Evolutionary conservation across 176 grass and related monocot species (phyloP).

Genomic region (Hyparrhenia diplandra): DNA sequence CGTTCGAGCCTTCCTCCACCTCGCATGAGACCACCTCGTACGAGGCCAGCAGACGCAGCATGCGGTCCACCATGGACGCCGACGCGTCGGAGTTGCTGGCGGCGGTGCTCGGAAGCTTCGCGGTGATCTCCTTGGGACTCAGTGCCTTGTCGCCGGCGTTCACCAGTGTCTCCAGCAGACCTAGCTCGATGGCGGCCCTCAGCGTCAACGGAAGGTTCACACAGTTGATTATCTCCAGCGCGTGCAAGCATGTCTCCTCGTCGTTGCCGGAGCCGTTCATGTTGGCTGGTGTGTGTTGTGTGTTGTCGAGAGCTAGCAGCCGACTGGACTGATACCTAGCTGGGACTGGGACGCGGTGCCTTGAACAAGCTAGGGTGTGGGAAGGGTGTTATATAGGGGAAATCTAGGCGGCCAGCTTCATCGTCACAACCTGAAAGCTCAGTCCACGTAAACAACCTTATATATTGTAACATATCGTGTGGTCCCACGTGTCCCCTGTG

Average conservation of each 20-base stretch:
- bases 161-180: not conserved
- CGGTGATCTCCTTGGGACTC: not conserved
- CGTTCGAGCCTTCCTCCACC: not conserved
- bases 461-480: no score
- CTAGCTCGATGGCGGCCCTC: not conserved
- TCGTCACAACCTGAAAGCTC: no score
- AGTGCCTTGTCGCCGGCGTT: not conserved
- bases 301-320: no score
- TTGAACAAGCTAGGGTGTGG: no score
- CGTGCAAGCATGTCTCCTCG: not conserved
- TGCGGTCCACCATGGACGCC: not conserved
- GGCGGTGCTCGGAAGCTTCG: not conserved
- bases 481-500: no score
- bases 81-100: not conserved
- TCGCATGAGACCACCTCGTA: not conserved
- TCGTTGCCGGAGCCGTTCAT: not conserved
- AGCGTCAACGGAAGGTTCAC: not conserved
- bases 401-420: no score
- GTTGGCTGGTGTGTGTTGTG: not conserved
- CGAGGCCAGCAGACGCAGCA: not conserved
- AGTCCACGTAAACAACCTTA: no score
- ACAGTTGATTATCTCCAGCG: not conserved
- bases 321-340: no score
- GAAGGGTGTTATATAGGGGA: no score
- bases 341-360: no score